Conservation (phyloP, 2,329 filamentous ascomycete genomes). For the Penicillium sclerotiorum region DNA sequence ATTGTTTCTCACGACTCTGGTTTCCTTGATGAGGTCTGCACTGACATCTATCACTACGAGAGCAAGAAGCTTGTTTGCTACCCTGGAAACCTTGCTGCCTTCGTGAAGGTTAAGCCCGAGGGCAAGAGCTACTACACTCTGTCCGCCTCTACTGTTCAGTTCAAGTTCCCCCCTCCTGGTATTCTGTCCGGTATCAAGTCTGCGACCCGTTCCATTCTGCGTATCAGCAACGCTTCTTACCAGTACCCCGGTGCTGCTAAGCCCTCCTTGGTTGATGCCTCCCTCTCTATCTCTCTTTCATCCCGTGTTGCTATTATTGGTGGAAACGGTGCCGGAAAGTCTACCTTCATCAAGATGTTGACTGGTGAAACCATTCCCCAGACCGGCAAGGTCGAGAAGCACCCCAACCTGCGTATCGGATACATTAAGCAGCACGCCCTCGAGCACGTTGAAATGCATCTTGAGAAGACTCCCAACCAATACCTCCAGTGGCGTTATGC, state of each 20-base stretch:
- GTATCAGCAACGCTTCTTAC: constrained; percentile 89
- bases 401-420: constrained; percentile 96
- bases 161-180: constrained; percentile 96
- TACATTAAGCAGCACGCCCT: constrained; percentile 99
- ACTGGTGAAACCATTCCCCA: constrained; percentile 89
- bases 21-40: constrained; percentile 96
- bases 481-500: constrained; percentile 99
- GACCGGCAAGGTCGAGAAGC: constrained; percentile 88
- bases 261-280: constrained; percentile 83
- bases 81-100: constrained; percentile 58
- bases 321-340: constrained; percentile 96
- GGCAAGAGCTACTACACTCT: constrained; percentile 98
- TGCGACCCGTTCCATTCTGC: constrained; percentile 87
- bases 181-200: constrained; percentile 96
- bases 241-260: constrained; percentile 90
- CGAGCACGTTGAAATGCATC: constrained; percentile 98
- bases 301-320: constrained; percentile 96
- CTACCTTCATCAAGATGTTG: constrained; percentile 94
- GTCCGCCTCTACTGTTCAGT: constrained; percentile 82
- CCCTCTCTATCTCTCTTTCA: constrained; percentile 83
- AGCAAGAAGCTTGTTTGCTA: constrained; percentile 80
- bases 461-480: constrained; percentile 98
- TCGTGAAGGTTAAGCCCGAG: constrained; percentile 88
- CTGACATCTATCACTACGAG: constrained; percentile 99
- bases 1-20: constrained; percentile 98